Percentiles rank a stretch among this genome's conserved stretches.
phyloP scores from a whole-genome alignment of 371 early-diverging fungal species.

The Apophysomyces variabilis region DNA sequence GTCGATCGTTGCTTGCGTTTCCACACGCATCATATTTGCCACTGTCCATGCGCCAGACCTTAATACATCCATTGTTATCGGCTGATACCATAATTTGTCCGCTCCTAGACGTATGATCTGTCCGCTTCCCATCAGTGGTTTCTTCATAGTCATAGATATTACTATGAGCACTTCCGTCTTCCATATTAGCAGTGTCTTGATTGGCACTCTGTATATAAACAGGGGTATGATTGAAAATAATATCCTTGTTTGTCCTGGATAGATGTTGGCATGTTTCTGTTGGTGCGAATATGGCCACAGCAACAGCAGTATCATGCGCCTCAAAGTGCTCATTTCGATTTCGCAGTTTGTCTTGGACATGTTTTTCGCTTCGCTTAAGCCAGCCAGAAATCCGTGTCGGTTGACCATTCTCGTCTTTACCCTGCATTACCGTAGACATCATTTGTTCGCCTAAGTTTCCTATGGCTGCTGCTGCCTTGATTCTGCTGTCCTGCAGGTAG shows the following conservation, averaged over 20 bases:
- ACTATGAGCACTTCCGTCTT: neutral
- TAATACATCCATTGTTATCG: conserved; percentile 63
- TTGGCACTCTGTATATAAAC: neutral
- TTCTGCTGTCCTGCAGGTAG: conserved; percentile 31
- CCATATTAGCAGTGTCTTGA: conserved; percentile 7
- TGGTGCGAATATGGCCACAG: conserved; percentile 67
- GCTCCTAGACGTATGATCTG: conserved; percentile 41
- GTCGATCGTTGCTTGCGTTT: too few relatives aligned
- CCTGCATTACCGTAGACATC: conserved; percentile 19
- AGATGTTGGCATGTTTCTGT: conserved; percentile 59
- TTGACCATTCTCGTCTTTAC: too few relatives aligned
- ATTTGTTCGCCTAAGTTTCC: conserved; percentile 28
- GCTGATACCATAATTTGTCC: conserved; percentile 70
- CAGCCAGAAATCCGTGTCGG: conserved; percentile 20
- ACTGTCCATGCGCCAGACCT: conserved; percentile 71
- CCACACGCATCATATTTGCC: conserved; percentile 10
- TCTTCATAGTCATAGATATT: conserved; percentile 16
- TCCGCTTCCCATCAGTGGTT: conserved; percentile 23
- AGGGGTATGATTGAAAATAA: conserved; percentile 47
- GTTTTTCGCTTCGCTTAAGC: conserved; percentile 36
- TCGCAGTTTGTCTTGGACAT: conserved; percentile 36
- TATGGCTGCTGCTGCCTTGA: conserved; percentile 33
- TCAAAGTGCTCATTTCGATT: conserved; percentile 43
- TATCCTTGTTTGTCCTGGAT: conserved; percentile 52
- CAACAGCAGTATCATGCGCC: conserved; percentile 58